Conservation (phyloP, 371 early-diverging fungal species). For the Syncephalastrum racemosum region DNA sequence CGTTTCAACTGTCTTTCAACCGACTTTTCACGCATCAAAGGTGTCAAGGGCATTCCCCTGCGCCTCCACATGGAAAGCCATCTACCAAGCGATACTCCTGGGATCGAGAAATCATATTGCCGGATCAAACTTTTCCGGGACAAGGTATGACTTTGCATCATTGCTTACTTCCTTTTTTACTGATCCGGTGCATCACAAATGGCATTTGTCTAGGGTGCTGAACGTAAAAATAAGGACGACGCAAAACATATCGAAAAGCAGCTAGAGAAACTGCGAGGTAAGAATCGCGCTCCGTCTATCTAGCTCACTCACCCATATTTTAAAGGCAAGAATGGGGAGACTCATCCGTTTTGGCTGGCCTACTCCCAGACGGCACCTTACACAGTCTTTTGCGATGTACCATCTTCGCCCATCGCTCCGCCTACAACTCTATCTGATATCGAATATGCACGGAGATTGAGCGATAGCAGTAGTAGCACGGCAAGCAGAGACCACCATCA, state of each 20-base stretch:
- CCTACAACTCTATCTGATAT: neutral
- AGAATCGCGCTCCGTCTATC: neutral
- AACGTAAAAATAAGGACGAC: slow-evolving; percentile 65
- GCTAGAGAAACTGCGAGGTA: slow-evolving; percentile 56
- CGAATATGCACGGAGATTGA: neutral
- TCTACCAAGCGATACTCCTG: neutral
- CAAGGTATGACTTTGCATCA: slow-evolving; percentile 39
- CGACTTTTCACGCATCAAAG: slow-evolving; percentile 75
- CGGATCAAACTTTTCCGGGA: slow-evolving; percentile 71
- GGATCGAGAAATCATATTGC: slow-evolving; percentile 35
- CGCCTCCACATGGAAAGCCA: slow-evolving; percentile 63
- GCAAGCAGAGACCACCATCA: neutral
- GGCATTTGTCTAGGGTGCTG: slow-evolving; percentile 45
- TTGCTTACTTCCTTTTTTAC: neutral
- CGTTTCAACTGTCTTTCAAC: slow-evolving; percentile 75
- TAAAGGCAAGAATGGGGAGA: slow-evolving; percentile 29
- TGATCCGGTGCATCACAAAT: neutral
- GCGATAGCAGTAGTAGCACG: slow-evolving; percentile 11
- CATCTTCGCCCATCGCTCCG: slow-evolving; percentile 10
- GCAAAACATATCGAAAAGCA: slow-evolving; percentile 58
- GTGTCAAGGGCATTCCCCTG: slow-evolving; percentile 75
- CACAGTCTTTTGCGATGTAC: slow-evolving; percentile 31
- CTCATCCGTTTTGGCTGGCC: slow-evolving; percentile 42
- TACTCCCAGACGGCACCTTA: slow-evolving; percentile 29
- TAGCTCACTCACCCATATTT: too few species aligned